Base-by-base conservation (phyloP, 139 green algal species). In the Pycnococcus provasolii region DNA sequence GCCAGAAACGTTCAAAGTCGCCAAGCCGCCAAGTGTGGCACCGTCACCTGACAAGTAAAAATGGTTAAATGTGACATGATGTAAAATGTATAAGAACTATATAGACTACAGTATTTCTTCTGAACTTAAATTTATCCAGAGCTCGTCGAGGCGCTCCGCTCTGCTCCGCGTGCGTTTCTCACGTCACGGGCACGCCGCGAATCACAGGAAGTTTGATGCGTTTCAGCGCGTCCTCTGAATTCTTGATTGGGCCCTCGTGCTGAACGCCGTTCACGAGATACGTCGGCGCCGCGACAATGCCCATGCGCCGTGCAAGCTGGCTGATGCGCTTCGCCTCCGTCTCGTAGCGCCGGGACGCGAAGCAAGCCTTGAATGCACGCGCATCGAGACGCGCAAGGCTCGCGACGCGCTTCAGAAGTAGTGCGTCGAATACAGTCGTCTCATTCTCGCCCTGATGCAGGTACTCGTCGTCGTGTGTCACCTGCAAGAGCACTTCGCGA, bases 371-470 rank as follows among this genome's bases (percentile, higher is more conserved):
- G 47, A 70, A 70, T 3, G 64, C 15, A 4, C 42, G 26, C 5
- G 61, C n/a, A 39, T 70, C 64, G 3, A 70, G 64, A 9, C 64
- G 37, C 15, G 64, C 64, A 26, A 48, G 13, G 41, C 52, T 50
- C 26, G 64, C 64, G 11, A 70, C 9, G 15, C 60, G n/a, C 50
- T 43, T 4, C 13, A 46, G n/a, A 6, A 64, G 48, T 0, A 70
- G 48, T 8, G 48, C 48, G 64, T 13, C 64, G 48, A 42, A 62
- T 50, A 70, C 60, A 40, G 51, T 15, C 5, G 64, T 52, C 48
- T 46, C 53, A 3, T 13, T 26, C 37, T 46, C 37, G 58, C 11
- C 45, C n/a, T 40, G 6, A n/a, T 60, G 43, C 43, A 47, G 15
- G 3, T 62, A 52, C 47, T 7, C 39, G 39, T 50, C 39, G 51